Evolutionary conservation across 1,284 basidiomycete genomes (phyloP).

Genomic region (Tetrapyrgos nigripes): DNA sequence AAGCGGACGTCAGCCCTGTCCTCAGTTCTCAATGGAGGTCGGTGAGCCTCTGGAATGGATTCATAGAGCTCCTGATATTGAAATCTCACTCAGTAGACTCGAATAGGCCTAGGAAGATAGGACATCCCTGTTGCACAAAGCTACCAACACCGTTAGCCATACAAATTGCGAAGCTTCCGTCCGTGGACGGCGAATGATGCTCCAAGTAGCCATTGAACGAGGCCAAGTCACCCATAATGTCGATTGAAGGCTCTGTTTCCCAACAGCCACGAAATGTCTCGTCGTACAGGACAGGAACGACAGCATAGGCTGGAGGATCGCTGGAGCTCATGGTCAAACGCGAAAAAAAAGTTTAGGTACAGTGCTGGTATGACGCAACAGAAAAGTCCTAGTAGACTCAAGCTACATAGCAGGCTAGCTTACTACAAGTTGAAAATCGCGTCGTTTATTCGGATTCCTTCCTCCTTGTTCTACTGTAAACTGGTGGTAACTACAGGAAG

Average conservation of each 20-base stretch:
- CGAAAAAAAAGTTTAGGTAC: too few species aligned
- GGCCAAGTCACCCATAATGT: slow-evolving; percentile 19
- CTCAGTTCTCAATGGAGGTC: slow-evolving; percentile 22
- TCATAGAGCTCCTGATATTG: slow-evolving; percentile 19
- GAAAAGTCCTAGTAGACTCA: too few species aligned
- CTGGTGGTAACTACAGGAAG: too few species aligned
- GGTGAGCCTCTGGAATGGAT: slow-evolving; percentile 24
- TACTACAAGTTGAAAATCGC: too few species aligned
- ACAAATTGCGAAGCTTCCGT: slow-evolving; percentile 27
- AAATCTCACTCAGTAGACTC: neutral
- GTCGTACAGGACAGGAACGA: slow-evolving; percentile 16
- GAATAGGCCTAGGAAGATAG: too few species aligned
- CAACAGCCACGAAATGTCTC: slow-evolving; percentile 22
- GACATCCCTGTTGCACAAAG: slow-evolving; percentile 26
- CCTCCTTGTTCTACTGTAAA: too few species aligned
- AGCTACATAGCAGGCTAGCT: too few species aligned
- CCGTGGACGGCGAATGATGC: slow-evolving; percentile 18
- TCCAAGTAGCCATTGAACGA: slow-evolving; percentile 19
- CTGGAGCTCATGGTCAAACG: too few species aligned
- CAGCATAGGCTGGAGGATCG: too few species aligned
- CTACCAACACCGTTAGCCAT: slow-evolving; percentile 23
- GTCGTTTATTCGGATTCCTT: too few species aligned
- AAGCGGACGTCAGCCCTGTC: slow-evolving; percentile 16
- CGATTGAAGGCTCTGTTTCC: slow-evolving; percentile 7
- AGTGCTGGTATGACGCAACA: too few species aligned